phyloP scores from a whole-genome alignment of 2,329 filamentous ascomycete genomes.

The Pseudocercospora macadamiae region DNA sequence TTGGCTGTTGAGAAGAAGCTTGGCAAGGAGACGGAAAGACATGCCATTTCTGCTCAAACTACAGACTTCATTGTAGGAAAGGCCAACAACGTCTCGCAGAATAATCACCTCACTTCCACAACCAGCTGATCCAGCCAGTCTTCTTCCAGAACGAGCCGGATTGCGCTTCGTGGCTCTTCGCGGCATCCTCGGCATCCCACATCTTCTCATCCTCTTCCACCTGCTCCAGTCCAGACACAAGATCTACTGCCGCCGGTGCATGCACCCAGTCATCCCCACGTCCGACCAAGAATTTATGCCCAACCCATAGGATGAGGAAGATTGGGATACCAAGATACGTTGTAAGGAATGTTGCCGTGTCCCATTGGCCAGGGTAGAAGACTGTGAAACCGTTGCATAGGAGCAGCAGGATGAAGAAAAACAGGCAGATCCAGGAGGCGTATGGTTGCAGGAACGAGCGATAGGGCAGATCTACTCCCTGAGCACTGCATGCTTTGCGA shows the following conservation, averaged over 20 bases:
- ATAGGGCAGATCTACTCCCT: background rate
- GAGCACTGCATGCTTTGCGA: background rate
- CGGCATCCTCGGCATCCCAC: background rate
- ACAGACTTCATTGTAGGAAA: too few species aligned
- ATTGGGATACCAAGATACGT: constrained; percentile 58
- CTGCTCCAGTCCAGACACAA: background rate
- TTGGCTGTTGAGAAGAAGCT: too few species aligned
- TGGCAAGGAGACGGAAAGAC: too few species aligned
- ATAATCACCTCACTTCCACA: constrained; percentile 3
- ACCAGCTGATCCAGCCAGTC: background rate
- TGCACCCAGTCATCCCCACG: background rate
- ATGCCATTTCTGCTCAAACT: too few species aligned
- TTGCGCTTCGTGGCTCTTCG: background rate
- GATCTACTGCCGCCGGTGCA: background rate
- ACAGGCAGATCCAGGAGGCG: background rate
- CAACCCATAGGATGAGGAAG: constrained; percentile 39
- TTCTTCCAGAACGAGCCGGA: background rate
- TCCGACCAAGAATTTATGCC: background rate
- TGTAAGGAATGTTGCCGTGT: constrained; percentile 33
- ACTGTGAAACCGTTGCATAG: background rate
- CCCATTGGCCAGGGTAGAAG: background rate
- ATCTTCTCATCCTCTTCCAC: background rate
- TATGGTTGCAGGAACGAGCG: constrained; percentile 1
- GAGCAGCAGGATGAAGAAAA: background rate
- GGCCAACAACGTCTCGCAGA: too few species aligned